Percentiles rank a stretch among this genome's conserved stretches.
Conservation (phyloP, 75 land plant species). For the Larix kaempferi region DNA sequence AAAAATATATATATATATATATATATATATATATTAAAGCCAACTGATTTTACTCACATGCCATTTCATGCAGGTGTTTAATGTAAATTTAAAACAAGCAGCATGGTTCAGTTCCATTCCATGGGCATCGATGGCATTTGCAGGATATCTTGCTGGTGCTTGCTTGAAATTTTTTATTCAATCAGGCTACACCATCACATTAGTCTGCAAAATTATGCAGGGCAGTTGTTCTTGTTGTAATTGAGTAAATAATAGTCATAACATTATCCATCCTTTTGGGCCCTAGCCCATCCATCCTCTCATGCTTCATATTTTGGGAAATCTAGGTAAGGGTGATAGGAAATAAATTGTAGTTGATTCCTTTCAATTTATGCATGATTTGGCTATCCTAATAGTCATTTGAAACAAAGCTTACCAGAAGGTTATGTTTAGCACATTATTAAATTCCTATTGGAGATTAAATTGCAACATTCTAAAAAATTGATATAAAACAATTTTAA, state of each 20-base stretch:
- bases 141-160: slow-evolving; percentile 84
- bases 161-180: slow-evolving; percentile 68
- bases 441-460: too few species aligned
- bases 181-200: slow-evolving; percentile 57
- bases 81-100: slow-evolving; percentile 93
- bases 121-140: slow-evolving; percentile 92
- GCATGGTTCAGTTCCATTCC: slow-evolving; percentile 99
- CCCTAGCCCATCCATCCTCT: too few species aligned
- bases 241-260: not conserved
- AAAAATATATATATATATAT: not conserved
- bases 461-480: too few species aligned
- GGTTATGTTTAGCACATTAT: too few species aligned
- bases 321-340: too few species aligned
- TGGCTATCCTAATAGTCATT: too few species aligned
- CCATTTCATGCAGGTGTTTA: slow-evolving; percentile 50
- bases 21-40: not conserved
- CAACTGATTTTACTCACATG: not conserved
- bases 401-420: too few species aligned
- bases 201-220: slow-evolving; percentile 92
- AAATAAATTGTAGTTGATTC: too few species aligned
- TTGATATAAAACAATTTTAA: too few species aligned
- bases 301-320: too few species aligned
- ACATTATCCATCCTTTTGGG: not conserved
- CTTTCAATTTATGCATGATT: too few species aligned
- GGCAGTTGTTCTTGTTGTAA: slow-evolving; percentile 20